Percentiles rank a stretch among this genome's conserved stretches.
Evolutionary conservation across 257 asterid species (phyloP).

Genomic region (Knoxia roxburghii): DNA sequence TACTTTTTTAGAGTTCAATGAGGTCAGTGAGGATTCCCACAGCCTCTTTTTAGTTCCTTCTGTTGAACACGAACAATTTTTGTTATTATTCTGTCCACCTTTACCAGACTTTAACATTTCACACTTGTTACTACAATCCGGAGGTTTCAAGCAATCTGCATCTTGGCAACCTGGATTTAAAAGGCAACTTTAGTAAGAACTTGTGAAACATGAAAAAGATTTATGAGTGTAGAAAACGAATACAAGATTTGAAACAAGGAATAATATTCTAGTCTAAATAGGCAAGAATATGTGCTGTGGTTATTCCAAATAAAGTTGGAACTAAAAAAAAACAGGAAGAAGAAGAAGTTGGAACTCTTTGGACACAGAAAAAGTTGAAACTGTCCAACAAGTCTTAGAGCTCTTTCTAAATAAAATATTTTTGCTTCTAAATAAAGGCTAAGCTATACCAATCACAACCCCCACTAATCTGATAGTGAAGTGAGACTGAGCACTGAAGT

Average conservation of each 20-base stretch:
- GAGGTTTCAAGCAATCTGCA: constrained; percentile 16
- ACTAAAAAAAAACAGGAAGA: too few species aligned
- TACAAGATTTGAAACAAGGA: background rate
- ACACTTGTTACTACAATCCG: constrained; percentile 14
- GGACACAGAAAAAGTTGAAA: background rate
- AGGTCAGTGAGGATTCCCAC: constrained; percentile 79
- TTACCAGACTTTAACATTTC: constrained; percentile 25
- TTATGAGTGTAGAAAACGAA: background rate
- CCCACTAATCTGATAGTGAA: background rate
- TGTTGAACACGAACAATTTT: constrained; percentile 36
- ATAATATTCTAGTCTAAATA: background rate
- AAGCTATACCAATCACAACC: too few species aligned
- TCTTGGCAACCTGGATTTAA: constrained; percentile 30
- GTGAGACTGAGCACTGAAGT: background rate
- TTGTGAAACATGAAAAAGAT: background rate
- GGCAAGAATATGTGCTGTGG: background rate
- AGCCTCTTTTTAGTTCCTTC: constrained; percentile 54
- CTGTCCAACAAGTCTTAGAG: background rate
- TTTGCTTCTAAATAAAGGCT: too few species aligned
- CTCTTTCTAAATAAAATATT: background rate
- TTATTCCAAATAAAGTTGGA: background rate
- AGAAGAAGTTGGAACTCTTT: background rate
- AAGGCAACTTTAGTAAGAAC: constrained; percentile 2
- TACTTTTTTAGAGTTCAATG: constrained; percentile 79
- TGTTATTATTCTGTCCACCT: constrained; percentile 30